Percentiles rank a stretch among this genome's conserved stretches.
Conservation (phyloP, 73 alveolate genomes). For the Blepharisma stoltei region DNA sequence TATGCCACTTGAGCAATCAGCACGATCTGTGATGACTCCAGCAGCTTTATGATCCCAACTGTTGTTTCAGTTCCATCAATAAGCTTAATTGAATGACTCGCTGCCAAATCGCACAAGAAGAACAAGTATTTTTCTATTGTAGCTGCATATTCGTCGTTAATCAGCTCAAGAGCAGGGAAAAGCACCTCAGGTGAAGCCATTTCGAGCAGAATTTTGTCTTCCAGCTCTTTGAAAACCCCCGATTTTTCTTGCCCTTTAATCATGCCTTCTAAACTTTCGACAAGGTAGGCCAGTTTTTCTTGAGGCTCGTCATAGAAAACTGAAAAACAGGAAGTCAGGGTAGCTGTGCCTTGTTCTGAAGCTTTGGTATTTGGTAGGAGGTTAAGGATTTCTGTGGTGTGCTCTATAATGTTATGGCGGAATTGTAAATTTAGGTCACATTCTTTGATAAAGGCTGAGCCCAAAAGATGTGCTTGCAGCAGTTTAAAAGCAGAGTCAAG, state of each 20-base stretch:
- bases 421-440: not conserved
- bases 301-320: not conserved
- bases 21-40: constrained; percentile 1
- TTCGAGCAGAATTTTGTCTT: not conserved
- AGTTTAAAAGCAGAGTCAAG: not conserved
- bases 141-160: not conserved
- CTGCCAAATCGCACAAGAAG: not conserved
- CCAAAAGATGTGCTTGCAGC: constrained; percentile 15
- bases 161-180: not conserved
- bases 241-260: not conserved
- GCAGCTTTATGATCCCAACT: not conserved
- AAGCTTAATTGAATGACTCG: not conserved
- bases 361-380: not conserved
- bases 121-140: not conserved
- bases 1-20: constrained; percentile 4
- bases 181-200: constrained; percentile 6
- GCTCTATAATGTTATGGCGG: not conserved
- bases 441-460: not conserved
- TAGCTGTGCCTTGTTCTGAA: not conserved
- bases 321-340: not conserved
- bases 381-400: not conserved
- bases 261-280: not conserved
- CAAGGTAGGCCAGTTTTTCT: not conserved
- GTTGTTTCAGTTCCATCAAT: constrained; percentile 5
- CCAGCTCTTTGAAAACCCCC: not conserved